These are phyloP conservation scores for Solanum hybrid DNA, from an alignment of 305 asterid genomes.

Conservation along the genomic window DNA sequence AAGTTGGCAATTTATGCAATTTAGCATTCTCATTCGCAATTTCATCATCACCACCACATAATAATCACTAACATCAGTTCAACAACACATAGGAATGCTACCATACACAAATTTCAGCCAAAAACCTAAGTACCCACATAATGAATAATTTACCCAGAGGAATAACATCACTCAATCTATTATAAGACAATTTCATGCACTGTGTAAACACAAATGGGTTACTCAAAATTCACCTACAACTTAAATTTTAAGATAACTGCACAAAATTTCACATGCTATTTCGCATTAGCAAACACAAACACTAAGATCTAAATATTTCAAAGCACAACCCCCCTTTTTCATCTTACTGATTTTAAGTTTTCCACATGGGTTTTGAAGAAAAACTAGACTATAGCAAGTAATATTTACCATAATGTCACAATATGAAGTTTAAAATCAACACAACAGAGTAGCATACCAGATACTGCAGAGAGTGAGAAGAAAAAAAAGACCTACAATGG, in stretches of 20 bases:
- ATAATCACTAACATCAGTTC: not conserved
- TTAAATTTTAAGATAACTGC: too few species aligned
- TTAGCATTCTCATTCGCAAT: not conserved
- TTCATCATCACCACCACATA: not conserved
- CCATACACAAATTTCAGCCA: not conserved
- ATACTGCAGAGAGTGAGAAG: not conserved
- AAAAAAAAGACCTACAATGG: not conserved
- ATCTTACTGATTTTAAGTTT: too few species aligned
- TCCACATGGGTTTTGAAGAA: not conserved
- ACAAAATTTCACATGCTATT: not conserved
- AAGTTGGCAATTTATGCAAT: not conserved
- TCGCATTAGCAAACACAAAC: not conserved
- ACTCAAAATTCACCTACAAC: not conserved
- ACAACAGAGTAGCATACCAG: not conserved
- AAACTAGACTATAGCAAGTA: not conserved
- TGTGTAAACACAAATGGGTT: not conserved
- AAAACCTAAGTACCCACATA: not conserved
- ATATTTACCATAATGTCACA: not conserved
- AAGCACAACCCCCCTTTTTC: not conserved
- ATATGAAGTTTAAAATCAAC: not conserved
- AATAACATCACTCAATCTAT: not conserved
- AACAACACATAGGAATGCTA: not conserved
- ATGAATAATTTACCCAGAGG: not conserved
- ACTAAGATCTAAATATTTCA: not conserved
- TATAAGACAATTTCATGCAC: not conserved